Base-by-base conservation (phyloP, 768 basidiomycete species). In the Phanerochaete carnosa region DNA sequence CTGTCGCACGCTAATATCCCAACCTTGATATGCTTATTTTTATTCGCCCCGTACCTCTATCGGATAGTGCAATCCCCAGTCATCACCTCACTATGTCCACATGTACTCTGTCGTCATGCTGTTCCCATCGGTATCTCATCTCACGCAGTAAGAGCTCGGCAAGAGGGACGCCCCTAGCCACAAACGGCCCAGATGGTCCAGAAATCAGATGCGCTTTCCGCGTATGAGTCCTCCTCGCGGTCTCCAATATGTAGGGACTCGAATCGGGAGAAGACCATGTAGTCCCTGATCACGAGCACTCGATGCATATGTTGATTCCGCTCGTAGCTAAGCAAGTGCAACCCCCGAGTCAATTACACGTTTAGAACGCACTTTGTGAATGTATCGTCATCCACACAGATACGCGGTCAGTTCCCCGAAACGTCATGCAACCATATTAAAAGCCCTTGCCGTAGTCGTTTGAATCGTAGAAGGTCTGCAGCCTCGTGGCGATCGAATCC, bases 401-500 rank as follows among this genome's bases (percentile, higher is more conserved):
- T 49, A 49, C 47, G 47, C 47, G 23, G 47, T 25, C 28, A 12
- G 30, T 22, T 19, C 29, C 52, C 30, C 22, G 30, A 33, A 53
- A 11, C 15, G 12, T 13, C n/a, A 12, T 51, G 12, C 26, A 53
- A 22, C n/a, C 26, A 50, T 22, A 35, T 73, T 71, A 80, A 69
- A 80, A 72, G 13, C 80, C 79, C 69, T 80, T 81, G 64, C 68
- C 69, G 64, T 81, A 72, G 4, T 71, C 72, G 16, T 77, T 76
- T 35, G 68, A 68, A 47, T 67, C 73, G 68, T 81, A 82, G 66
- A 83, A 83, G 1, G 66, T 68, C 66, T 85, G 78, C 66, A 83
- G 63, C 57, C 77, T 73, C 28, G 61, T 69, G 60, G 86, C 78
- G 65, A 85, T 82, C 28, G 64, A 63, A 57, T 80, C 78, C 50